Base-by-base conservation (phyloP, 805 yeast genomes). In the Starmerella roubikii region DNA sequence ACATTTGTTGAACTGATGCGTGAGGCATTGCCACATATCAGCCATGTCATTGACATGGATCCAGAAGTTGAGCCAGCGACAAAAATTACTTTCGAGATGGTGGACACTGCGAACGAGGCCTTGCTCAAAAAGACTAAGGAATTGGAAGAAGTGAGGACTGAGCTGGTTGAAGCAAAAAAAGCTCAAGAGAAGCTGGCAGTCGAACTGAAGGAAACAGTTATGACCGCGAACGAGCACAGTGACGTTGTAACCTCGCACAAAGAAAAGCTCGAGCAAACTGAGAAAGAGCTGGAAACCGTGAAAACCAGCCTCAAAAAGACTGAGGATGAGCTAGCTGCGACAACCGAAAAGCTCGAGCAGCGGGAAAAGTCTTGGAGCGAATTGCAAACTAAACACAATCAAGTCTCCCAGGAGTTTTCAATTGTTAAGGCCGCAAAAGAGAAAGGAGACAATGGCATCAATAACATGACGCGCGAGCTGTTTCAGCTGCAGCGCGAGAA, bases 391-490 rank as follows among this genome's bases (percentile, higher is more conserved):
- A 16, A n/a, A 8, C 18, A 28, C 24, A 11, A 19, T 2, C 38
- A 40, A 18, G 31, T 21, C 11, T 9, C n/a, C 3, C 24, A 22
- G 4, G 48, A 64, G 42, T 48, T 67, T 13, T 53, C 53, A 3
- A 42, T 53, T 2, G 39, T 61, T 7, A 65, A 60, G 32, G 56
- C 55, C 8, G 69, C 67, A 11, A 78, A 74, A 49, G 65, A 66
- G 20, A 76, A 71, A 46, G 80, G 88, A 1, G 95, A 86, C 51
- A 77, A 74, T 42, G 96, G 94, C 3, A 77, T 86, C 37, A 85
- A 85, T 54, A 85, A 84, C 49, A 81, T 86, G 94, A 79, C 78
- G 39, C 65, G 88, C 29, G 97, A 86, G 47, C 61, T 86, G 23
- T 71, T 83, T 56, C 69, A 69, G 34, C 61, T 84, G 31, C 68